Evolutionary conservation across 2,329 filamentous ascomycete genomes (phyloP), one percentile per base, ranked within the genome.

Genomic region (Arthrobotrys entomopaga): DNA sequence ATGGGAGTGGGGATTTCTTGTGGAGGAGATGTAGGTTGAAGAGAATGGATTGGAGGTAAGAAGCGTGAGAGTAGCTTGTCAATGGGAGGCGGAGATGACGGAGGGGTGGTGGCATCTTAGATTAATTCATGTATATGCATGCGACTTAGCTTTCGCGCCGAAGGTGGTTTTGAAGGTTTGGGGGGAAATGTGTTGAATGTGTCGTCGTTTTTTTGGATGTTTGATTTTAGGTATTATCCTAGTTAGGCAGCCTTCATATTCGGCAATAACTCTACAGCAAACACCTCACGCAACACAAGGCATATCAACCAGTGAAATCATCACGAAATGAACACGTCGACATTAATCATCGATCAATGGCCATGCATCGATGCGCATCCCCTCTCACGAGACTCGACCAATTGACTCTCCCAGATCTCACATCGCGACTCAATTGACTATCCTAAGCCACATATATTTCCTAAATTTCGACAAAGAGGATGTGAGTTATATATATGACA

Each of bases 81-180:
- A 63, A 46, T 0, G 75, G 70, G 34, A 79, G 76, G 24, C 65
- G 75, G 52, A 78, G 57, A 65, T 78, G 77, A 56, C 74, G 76
- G 53, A 79, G 76, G 43, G 42, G 19, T 4, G 57, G 42, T 11
- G 48, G 60, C 60, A 56, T 65, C 20, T 38, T 20, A 13, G 26
- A 13, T 11, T 53, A 29, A 34, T 53, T 53, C 3, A 48, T n/a
- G 43, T 7, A 5, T n/a, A 48, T 48, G 43, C n/a, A 5, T 16
- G 43, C 43, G 43, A n/a, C 43, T 5, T 48, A 5, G 43, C 43
- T 10, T 16, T 48, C 43, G n/a, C 10, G 52, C 34, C 7, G 34
- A 40, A 40, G 34, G 34, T 40, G 6, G 34, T 3, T 3, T 43
- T 43, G 40, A 16, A 43, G n/a, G n/a, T 43, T 16, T 43, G 11